Percentiles rank a stretch among this genome's conserved stretches.
These are phyloP conservation scores for Chlorophyllum brunneum DNA, from an alignment of 768 basidiomycete genomes.

Conservation along the genomic window DNA sequence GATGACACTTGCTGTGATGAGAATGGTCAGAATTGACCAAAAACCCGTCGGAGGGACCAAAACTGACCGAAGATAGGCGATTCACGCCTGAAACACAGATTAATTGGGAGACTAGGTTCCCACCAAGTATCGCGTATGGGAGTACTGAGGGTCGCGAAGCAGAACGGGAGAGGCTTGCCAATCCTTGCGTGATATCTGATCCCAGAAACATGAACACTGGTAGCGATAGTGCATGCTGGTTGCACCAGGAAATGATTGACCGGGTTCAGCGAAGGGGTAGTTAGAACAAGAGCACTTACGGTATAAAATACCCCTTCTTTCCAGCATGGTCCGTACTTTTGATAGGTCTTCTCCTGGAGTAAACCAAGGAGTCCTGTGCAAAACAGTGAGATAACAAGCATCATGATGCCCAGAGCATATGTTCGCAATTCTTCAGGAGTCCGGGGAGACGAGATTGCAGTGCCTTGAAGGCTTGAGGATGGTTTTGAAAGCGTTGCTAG, in stretches of 20 bases:
- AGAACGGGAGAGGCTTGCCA: slow-evolving; percentile 41
- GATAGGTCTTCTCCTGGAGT: slow-evolving; percentile 75
- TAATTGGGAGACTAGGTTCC: slow-evolving; percentile 71
- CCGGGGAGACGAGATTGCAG: slow-evolving; percentile 15
- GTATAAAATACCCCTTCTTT: slow-evolving; percentile 83
- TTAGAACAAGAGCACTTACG: slow-evolving; percentile 29
- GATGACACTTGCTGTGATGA: slow-evolving; percentile 61
- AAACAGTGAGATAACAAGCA: slow-evolving; percentile 65
- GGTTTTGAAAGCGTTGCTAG: slow-evolving; percentile 69
- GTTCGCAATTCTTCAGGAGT: slow-evolving; percentile 32
- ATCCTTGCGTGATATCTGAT: slow-evolving; percentile 51
- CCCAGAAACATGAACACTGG: slow-evolving; percentile 68
- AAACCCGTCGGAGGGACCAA: slow-evolving; percentile 7
- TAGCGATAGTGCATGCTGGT: slow-evolving; percentile 77
- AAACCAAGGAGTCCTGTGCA: slow-evolving; percentile 67
- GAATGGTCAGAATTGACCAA: neutral
- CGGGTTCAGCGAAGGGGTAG: neutral
- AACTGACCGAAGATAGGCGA: slow-evolving; percentile 68
- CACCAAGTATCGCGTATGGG: slow-evolving; percentile 54
- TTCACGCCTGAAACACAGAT: slow-evolving; percentile 86
- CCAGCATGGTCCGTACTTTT: slow-evolving; percentile 74
- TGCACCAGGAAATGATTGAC: neutral
- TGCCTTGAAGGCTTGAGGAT: slow-evolving; percentile 19
- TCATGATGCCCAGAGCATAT: slow-evolving; percentile 63
- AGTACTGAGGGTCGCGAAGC: slow-evolving; percentile 26